Percentiles rank a stretch among this genome's conserved stretches.
phyloP scores from a whole-genome alignment of 768 basidiomycete species.

The Agrocybe praecox region DNA sequence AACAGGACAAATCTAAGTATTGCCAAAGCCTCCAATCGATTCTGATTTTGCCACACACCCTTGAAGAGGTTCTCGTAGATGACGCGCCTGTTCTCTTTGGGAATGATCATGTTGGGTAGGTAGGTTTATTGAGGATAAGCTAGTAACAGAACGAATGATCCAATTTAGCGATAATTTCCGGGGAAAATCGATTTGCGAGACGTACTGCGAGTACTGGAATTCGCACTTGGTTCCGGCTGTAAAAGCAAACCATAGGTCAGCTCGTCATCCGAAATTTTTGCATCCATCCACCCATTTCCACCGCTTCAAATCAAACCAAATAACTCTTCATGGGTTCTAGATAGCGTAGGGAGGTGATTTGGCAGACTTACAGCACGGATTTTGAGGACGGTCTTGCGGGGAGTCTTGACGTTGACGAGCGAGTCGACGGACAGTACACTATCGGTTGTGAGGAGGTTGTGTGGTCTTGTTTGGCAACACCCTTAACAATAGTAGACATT shows the following conservation, averaged over 20 bases:
- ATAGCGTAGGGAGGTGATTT: slow-evolving; percentile 18
- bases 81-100: slow-evolving; percentile 90
- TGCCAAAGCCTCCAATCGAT: neutral
- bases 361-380: slow-evolving; percentile 41
- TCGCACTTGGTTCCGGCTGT: slow-evolving; percentile 44
- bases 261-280: slow-evolving; percentile 36
- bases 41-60: slow-evolving; percentile 53
- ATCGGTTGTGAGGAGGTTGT: slow-evolving; percentile 11
- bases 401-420: slow-evolving; percentile 43
- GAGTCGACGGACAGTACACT: slow-evolving; percentile 19
- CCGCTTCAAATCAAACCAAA: slow-evolving; percentile 26
- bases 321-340: slow-evolving; percentile 20
- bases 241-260: slow-evolving; percentile 23
- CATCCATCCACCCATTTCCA: slow-evolving; percentile 41
- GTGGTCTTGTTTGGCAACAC: slow-evolving; percentile 19
- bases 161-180: slow-evolving; percentile 4
- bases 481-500: neutral
- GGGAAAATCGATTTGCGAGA: slow-evolving; percentile 8
- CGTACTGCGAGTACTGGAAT: slow-evolving; percentile 38
- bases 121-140: slow-evolving; percentile 34
- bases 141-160: slow-evolving; percentile 9
- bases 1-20: slow-evolving; percentile 1
- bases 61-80: slow-evolving; percentile 99
- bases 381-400: slow-evolving; percentile 38
- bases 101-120: slow-evolving; percentile 86